Evolutionary conservation across 176 grass and related monocot species (phyloP), one percentile per base, ranked within the genome.

Genomic region (Triticum urartu): DNA sequence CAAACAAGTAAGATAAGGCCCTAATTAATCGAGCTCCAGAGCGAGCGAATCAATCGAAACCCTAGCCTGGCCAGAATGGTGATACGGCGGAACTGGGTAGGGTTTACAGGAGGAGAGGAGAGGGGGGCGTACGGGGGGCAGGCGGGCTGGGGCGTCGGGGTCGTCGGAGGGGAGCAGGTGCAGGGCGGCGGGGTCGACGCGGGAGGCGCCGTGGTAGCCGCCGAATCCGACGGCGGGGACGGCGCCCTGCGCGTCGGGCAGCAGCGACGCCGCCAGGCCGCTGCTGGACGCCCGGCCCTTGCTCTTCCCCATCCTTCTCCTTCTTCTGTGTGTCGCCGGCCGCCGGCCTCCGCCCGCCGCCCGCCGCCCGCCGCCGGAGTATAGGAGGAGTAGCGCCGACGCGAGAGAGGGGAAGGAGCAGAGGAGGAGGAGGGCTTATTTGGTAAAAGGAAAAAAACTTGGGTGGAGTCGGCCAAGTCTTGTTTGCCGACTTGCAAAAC

Each of bases 211-310:
- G 14, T 92, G 88, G 87, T 95, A 98, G 54, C 96, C 96, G 18
- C 96, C 96, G 63, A 98, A 98, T 0, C 96, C 96, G 4, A 94
- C 88, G 68, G 61, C 54, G 9, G 95, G 84, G 81, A 38, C 90
- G 65, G 88, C 84, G 52, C 81, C 78, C 28, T 92, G 96, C 34
- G 87, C 39, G 4, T 79, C 84, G 42, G 84, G 89, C 43, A 90
- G 66, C 74, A 95, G 86, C 14, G 96, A 91, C 45, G 96, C 93
- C 64, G 93, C 93, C 86, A 91, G 75, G 78, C 96, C 94, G 75
- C 96, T 95, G 91, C 96, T 98, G 72, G 77, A 89, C 15, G 66
- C 88, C 50, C 94, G 91, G 2, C 88, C 91, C 88, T 95, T 98
- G 73, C 91, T 88, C 79, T 95, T 94, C 47, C 96, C 88, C 96